Base-by-base conservation (phyloP, 345 rosid genomes). In the Eucalyptus erythrocorys region DNA sequence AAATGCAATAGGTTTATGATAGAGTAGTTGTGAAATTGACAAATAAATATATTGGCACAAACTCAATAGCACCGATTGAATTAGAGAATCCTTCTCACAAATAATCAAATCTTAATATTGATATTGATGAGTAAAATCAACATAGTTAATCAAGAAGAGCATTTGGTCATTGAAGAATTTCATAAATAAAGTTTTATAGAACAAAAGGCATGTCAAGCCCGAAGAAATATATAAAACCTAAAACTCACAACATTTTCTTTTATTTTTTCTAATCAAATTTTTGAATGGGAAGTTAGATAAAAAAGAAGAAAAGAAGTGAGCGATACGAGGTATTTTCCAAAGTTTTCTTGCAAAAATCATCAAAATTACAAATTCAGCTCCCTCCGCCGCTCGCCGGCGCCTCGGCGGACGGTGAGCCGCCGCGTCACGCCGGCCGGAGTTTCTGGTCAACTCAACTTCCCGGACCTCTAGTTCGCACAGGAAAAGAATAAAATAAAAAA, bases 11-110 rank as follows among this genome's bases (percentile, higher is more conserved):
- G 3, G 34, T 34, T 34, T 68, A 34, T 68, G 24, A 34, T 37
- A 8, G 1, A 4, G 0, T 10, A 37, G 1, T 0, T 1, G 2
- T 37, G 26, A 21, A 71, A 21, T 16, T 76, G 13, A 37, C 4
- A 6, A 37, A 7, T 22, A 11, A 11, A 10, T 22, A 10, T 76
- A 10, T 37, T 1, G 2, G 10, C 2, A 2, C 1, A 0, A 21
- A 10, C 2, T 7, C 1, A 6, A 0, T 21, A 40, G 30, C 15
- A 40, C 4, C 2, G 8, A 21, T 37, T 21, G 82, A 71, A 71
- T 6, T 10, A 19, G 3, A 19, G 13, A 19, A 19, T 37, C 3
- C 5, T 71, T 22, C 2, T 3, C 6, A 3, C 3, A 1, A 1
- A 9, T 68, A 10, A 10, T 34, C 24, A 5, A 4, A 34, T 34